These are phyloP conservation scores for Pseudocercospora musae DNA, from an alignment of 2,329 filamentous ascomycete genomes.

Conservation along the genomic window DNA sequence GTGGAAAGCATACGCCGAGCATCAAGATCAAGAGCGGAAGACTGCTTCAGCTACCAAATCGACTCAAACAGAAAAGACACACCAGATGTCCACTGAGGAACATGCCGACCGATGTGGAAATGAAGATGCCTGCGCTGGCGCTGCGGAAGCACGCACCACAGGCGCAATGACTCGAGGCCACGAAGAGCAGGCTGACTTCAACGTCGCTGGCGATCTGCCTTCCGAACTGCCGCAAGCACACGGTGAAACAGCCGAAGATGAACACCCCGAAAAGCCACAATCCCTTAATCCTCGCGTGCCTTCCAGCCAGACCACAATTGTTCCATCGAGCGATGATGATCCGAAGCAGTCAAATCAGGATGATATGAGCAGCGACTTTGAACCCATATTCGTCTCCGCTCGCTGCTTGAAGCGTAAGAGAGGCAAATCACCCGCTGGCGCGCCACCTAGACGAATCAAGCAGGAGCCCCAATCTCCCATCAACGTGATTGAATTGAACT, in stretches of 20 bases:
- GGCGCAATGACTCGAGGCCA: background rate
- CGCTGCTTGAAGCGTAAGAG: constrained; percentile 45
- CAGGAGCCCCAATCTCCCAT: constrained; percentile 26
- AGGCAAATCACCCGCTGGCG: constrained; percentile 16
- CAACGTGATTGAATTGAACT: constrained; percentile 37
- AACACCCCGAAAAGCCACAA: constrained; percentile 18
- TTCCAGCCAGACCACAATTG: constrained; percentile 46
- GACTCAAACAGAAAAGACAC: background rate
- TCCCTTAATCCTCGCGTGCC: constrained; percentile 14
- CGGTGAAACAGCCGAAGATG: constrained; percentile 36
- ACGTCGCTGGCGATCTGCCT: background rate
- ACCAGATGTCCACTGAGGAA: background rate
- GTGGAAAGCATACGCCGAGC: constrained; percentile 28
- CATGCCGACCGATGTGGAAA: background rate
- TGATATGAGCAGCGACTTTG: constrained; percentile 34
- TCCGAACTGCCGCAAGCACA: constrained; percentile 31
- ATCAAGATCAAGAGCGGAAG: constrained; percentile 2
- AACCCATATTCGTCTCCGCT: constrained; percentile 42
- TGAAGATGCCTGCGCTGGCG: background rate
- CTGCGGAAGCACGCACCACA: background rate
- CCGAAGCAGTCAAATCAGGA: constrained; percentile 5
- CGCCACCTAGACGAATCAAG: constrained; percentile 28
- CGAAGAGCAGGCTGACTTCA: background rate
- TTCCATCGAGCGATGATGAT: constrained; percentile 16
- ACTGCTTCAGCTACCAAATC: background rate